A percentile compares a stretch with the other conserved stretches of the same genome.
These are phyloP conservation scores for Helicocarpus griseus DNA, from an alignment of 2,329 filamentous ascomycete species.

Conservation along the genomic window DNA sequence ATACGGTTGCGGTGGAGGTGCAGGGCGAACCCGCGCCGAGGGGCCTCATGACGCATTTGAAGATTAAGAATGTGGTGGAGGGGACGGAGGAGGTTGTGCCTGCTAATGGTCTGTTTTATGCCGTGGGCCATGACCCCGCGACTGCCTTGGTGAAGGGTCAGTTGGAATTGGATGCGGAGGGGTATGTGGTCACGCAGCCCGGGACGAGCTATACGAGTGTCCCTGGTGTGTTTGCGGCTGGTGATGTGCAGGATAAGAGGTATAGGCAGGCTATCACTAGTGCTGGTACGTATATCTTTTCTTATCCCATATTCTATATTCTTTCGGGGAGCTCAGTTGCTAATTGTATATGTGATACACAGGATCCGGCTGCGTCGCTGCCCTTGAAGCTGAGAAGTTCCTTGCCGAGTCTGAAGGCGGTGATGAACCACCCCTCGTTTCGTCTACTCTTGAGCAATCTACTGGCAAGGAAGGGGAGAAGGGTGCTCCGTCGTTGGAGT, in stretches of 20 bases:
- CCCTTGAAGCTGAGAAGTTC: constrained; percentile 91
- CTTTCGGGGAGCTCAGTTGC: not conserved
- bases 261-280: constrained; percentile 97
- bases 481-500: constrained; percentile 47
- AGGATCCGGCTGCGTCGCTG: constrained; percentile 92
- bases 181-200: constrained; percentile 81
- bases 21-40: constrained; percentile 65
- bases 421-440: constrained; percentile 7
- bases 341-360: not conserved
- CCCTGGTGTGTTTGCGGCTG: constrained; percentile 88
- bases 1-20: constrained; percentile 71
- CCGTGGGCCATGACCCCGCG: constrained; percentile 91
- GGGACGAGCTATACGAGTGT: constrained; percentile 82
- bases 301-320: constrained; percentile 16
- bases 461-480: constrained; percentile 37
- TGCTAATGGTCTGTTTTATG: constrained; percentile 92
- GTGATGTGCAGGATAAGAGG: constrained; percentile 96
- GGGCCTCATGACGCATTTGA: constrained; percentile 79
- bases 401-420: constrained; percentile 63
- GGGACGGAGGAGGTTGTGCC: constrained; percentile 74
- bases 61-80: constrained; percentile 67
- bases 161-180: constrained; percentile 77
- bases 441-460: constrained; percentile 40
- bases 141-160: constrained; percentile 85
- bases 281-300: constrained; percentile 75